phyloP scores from a whole-genome alignment of 495 filamentous ascomycete genomes.

The Xylaria sp. region DNA sequence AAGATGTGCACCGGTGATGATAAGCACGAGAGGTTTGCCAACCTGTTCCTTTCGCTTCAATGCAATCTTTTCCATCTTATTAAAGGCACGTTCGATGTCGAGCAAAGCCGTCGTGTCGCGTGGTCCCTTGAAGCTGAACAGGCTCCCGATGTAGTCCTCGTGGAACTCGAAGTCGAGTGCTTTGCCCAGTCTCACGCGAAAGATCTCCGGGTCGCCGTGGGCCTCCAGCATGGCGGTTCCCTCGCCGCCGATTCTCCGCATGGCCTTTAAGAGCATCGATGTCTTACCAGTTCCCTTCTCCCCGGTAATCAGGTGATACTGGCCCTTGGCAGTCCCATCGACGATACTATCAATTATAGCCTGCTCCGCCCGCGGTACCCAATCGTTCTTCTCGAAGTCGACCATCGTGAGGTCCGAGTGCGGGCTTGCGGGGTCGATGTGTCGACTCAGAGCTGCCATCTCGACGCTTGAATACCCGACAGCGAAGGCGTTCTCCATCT shows the following conservation, averaged over 20 bases:
- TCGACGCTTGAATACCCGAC: constrained; percentile 89
- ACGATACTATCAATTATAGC: constrained; percentile 76
- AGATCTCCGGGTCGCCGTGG: constrained; percentile 91
- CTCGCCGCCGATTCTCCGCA: constrained; percentile 84
- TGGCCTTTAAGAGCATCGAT: constrained; percentile 89
- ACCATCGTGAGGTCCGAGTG: constrained; percentile 31
- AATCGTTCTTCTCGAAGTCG: constrained; percentile 64
- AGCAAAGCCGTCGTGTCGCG: constrained; percentile 86
- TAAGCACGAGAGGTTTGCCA: constrained; percentile 77
- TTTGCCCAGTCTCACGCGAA: constrained; percentile 87
- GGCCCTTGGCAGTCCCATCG: constrained; percentile 67
- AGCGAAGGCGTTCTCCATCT: constrained; percentile 88
- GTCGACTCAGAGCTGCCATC: constrained; percentile 72
- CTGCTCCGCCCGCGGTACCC: constrained; percentile 83
- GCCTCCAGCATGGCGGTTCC: constrained; percentile 92
- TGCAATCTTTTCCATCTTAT: constrained; percentile 94
- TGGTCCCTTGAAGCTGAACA: constrained; percentile 90
- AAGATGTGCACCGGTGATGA: constrained; percentile 88
- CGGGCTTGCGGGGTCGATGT: constrained; percentile 45
- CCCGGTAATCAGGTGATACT: constrained; percentile 90
- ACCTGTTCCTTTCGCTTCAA: constrained; percentile 62
- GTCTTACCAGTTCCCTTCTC: constrained; percentile 97
- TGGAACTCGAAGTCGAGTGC: constrained; percentile 89
- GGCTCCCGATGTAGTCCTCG: constrained; percentile 85
- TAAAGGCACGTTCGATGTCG: constrained; percentile 92